Percentiles rank a stretch among this genome's conserved stretches.
Conservation (phyloP, 345 rosid genomes). For the Brassica nigra region DNA sequence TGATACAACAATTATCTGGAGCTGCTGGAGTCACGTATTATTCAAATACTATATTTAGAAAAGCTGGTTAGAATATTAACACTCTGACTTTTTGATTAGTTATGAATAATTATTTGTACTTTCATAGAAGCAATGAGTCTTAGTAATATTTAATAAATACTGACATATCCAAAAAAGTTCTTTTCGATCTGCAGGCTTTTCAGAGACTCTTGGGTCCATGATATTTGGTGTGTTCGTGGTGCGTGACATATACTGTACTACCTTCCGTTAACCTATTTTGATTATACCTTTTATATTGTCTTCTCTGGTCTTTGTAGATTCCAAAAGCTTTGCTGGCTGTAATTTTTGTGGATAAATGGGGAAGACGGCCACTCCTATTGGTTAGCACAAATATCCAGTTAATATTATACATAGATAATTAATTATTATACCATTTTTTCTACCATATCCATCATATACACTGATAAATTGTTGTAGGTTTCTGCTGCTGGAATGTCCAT, state of each 20-base stretch:
- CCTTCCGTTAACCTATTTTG: neutral
- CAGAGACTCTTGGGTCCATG: conserved; percentile 47
- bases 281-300: neutral
- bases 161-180: neutral
- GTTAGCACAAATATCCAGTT: neutral
- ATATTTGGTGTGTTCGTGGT: conserved; percentile 50
- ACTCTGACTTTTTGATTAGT: neutral
- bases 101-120: neutral
- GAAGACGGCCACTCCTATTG: conserved; percentile 50
- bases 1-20: conserved; percentile 48
- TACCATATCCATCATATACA: neutral
- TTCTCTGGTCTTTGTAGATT: conserved; percentile 29
- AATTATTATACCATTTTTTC: neutral
- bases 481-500: conserved; percentile 55
- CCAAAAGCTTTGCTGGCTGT: conserved; percentile 42
- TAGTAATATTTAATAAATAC: neutral
- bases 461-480: conserved; percentile 26
- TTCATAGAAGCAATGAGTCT: neutral
- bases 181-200: conserved; percentile 26
- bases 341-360: conserved; percentile 51
- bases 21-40: conserved; percentile 46
- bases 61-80: conserved; percentile 43
- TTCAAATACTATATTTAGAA: conserved; percentile 51
- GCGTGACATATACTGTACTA: neutral
- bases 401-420: neutral